Evolutionary conservation across 2,329 filamentous ascomycete species (phyloP).

Genomic region (Atkinsonella hypoxylon): DNA sequence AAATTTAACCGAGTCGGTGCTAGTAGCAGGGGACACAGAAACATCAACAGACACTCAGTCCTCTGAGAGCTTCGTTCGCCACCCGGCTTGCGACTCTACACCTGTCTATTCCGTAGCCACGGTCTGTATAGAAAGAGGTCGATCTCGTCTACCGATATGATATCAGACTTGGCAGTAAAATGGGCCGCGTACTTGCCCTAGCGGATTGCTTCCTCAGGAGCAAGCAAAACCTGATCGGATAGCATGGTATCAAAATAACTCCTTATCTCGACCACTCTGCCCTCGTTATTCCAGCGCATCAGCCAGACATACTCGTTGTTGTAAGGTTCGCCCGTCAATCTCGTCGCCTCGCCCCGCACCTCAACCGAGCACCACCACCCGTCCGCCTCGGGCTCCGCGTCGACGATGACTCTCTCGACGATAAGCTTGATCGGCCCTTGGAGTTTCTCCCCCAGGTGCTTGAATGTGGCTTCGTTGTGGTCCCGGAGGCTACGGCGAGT

Average conservation of each 20-base stretch:
- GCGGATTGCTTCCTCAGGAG: not conserved
- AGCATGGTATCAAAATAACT: constrained; percentile 15
- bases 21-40: no score
- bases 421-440: constrained; percentile 12
- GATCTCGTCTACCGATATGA: no score
- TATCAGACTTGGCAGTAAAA: no score
- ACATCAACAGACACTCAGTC: no score
- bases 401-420: constrained; percentile 12
- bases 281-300: constrained; percentile 13
- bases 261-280: constrained; percentile 13
- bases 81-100: no score
- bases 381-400: constrained; percentile 10
- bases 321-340: constrained; percentile 11
- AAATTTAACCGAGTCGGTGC: no score
- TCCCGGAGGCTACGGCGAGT: constrained; percentile 10
- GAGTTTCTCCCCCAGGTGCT: constrained; percentile 11
- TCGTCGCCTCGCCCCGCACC: constrained; percentile 10
- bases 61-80: no score
- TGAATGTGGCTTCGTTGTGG: constrained; percentile 11
- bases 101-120: no score
- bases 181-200: not conserved
- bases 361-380: constrained; percentile 15
- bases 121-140: no score
- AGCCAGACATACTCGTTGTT: constrained; percentile 16
- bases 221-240: constrained; percentile 10